Evolutionary conservation across 1,284 basidiomycete genomes (phyloP).

Genomic region (Hemileia vastatrix): DNA sequence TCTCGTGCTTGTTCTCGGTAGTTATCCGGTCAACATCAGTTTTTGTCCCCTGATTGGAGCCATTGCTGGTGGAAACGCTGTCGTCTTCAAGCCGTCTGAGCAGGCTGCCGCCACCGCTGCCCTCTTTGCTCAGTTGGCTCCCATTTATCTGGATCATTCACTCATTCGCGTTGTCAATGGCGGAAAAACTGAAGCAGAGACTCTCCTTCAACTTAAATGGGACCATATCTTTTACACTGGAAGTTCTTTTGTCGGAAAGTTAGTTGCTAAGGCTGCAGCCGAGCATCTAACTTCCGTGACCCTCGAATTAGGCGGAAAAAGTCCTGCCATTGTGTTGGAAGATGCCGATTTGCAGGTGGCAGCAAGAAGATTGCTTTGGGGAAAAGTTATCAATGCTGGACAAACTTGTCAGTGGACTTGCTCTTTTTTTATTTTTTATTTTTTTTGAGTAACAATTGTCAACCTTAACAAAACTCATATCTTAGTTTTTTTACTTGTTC

Average conservation of each 20-base stretch:
- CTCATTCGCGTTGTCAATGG: conserved; percentile 44
- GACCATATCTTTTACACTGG: conserved; percentile 48
- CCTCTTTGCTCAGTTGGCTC: conserved; percentile 40
- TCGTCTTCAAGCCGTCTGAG: conserved; percentile 44
- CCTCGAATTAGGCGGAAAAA: conserved; percentile 47
- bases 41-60: conserved; percentile 46
- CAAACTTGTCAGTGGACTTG: conserved; percentile 33
- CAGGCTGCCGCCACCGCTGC: conserved; percentile 39
- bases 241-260: conserved; percentile 43
- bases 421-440: not conserved
- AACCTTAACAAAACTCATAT: not conserved
- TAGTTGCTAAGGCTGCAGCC: conserved; percentile 45
- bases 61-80: conserved; percentile 46
- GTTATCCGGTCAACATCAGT: conserved; percentile 28
- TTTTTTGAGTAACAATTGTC: not conserved
- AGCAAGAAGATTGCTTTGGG: conserved; percentile 46
- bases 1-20: not conserved
- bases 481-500: conserved; percentile 27
- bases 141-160: conserved; percentile 45
- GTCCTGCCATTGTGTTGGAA: conserved; percentile 46
- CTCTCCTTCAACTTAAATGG: conserved; percentile 42
- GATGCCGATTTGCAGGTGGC: conserved; percentile 43
- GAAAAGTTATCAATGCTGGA: conserved; percentile 45
- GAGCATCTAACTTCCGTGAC: conserved; percentile 45
- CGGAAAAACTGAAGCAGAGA: conserved; percentile 41